Percentiles rank a stretch among this genome's conserved stretches.
Conservation (phyloP, 805 yeast species). For the Ogataea ramenticola region DNA sequence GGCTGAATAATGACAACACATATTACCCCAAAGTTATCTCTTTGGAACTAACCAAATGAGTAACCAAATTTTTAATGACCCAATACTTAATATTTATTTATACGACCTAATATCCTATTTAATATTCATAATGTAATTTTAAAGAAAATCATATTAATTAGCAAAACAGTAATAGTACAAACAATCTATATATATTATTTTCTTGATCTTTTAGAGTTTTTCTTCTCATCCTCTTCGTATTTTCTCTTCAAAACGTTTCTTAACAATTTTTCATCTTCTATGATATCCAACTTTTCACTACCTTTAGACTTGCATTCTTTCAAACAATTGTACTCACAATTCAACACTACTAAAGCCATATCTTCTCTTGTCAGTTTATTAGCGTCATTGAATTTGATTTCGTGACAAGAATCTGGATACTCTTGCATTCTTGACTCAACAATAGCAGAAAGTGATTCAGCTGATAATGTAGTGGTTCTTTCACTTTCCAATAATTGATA, state of each 20-base stretch:
- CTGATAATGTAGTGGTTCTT: slow-evolving; percentile 34
- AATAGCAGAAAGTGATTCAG: slow-evolving; percentile 25
- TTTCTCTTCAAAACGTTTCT: slow-evolving; percentile 53
- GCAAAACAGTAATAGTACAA: no score
- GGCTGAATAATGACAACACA: no score
- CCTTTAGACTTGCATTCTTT: slow-evolving; percentile 25
- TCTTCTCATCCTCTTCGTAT: slow-evolving; percentile 19
- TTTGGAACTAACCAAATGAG: no score
- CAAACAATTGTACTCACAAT: slow-evolving; percentile 49
- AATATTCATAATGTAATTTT: no score
- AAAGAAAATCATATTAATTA: no score
- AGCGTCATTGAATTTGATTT: slow-evolving; percentile 13
- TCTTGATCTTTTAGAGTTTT: slow-evolving; percentile 18
- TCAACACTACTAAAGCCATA: slow-evolving; percentile 50
- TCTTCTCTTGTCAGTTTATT: slow-evolving; percentile 17
- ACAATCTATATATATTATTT: slow-evolving; percentile 7
- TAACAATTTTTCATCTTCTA: slow-evolving; percentile 54
- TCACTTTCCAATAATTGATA: slow-evolving; percentile 50
- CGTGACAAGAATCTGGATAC: slow-evolving; percentile 34
- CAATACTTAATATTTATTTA: no score
- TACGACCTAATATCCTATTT: no score
- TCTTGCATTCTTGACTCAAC: slow-evolving; percentile 30
- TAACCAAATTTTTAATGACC: no score
- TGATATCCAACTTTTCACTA: slow-evolving; percentile 30
- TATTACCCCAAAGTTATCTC: no score